Evolutionary conservation across 306 rosid genomes (phyloP).

Genomic region (Echinosophora koreensis): DNA sequence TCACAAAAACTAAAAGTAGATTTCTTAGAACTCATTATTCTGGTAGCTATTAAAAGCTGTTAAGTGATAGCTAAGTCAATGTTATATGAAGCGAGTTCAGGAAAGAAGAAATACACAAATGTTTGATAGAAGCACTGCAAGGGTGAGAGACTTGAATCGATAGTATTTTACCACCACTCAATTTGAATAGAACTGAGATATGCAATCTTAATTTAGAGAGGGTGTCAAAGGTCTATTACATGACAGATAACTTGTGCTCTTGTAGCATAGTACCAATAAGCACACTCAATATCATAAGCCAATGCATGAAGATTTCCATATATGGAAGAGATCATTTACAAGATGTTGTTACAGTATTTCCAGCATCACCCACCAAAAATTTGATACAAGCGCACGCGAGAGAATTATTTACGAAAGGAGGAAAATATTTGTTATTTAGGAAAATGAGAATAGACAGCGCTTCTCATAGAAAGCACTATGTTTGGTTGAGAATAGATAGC

Average conservation of each 20-base stretch:
- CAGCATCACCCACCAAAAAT: slow-evolving; percentile 81
- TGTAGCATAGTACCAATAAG: slow-evolving; percentile 30
- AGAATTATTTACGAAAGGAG: too few species aligned
- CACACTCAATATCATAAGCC: neutral
- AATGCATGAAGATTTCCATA: slow-evolving; percentile 6
- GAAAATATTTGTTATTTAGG: too few species aligned
- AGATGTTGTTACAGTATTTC: slow-evolving; percentile 69
- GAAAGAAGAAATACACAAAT: slow-evolving; percentile 15
- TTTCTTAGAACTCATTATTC: neutral
- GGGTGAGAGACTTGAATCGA: slow-evolving; percentile 4
- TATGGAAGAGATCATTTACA: slow-evolving; percentile 36
- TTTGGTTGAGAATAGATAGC: too few species aligned
- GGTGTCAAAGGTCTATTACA: neutral
- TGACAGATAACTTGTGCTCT: slow-evolving; percentile 22
- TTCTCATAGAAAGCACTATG: too few species aligned
- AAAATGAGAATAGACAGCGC: too few species aligned
- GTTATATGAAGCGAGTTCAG: slow-evolving; percentile 19
- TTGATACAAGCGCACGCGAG: too few species aligned
- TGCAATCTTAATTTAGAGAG: slow-evolving; percentile 17
- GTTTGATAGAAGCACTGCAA: neutral
- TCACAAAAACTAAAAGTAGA: slow-evolving; percentile 2
- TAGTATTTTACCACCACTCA: slow-evolving; percentile 18
- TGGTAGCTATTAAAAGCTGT: neutral
- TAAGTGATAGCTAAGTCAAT: slow-evolving; percentile 16
- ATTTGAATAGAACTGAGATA: neutral